Conservation (phyloP, 2,329 filamentous ascomycete genomes). For the Grosmannia huntii region DNA sequence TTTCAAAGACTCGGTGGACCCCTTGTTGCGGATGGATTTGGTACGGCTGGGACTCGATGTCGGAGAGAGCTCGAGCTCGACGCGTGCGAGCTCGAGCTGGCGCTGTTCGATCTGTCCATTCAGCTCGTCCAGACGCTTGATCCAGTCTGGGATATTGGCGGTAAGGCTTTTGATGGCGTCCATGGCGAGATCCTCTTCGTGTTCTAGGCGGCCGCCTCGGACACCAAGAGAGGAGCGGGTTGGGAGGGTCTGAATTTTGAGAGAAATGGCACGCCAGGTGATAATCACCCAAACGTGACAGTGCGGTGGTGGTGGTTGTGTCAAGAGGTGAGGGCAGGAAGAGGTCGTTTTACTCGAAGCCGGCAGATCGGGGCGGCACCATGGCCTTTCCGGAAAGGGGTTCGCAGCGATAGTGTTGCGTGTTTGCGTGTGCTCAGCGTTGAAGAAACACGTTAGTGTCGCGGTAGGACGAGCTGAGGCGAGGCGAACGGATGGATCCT, state of each 20-base stretch:
- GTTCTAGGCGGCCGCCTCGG: neutral
- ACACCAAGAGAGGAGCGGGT: neutral
- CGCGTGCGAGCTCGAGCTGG: slow-evolving; percentile 42
- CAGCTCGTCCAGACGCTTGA: slow-evolving; percentile 44
- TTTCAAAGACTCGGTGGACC: slow-evolving; percentile 16
- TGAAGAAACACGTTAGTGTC: neutral
- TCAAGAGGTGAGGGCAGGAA: neutral
- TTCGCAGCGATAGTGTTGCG: neutral
- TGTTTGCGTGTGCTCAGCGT: neutral
- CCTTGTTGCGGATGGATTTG: slow-evolving; percentile 16
- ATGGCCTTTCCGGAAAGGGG: neutral
- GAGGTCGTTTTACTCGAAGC: neutral
- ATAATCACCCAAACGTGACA: neutral
- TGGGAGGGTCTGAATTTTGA: neutral
- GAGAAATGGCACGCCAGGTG: neutral
- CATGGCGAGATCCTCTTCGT: slow-evolving; percentile 24
- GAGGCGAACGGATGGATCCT: neutral
- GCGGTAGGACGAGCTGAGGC: neutral
- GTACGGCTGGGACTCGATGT: slow-evolving; percentile 7
- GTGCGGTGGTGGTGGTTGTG: neutral
- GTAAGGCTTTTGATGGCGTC: slow-evolving; percentile 44
- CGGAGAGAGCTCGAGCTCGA: slow-evolving; percentile 18
- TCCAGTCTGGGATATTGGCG: slow-evolving; percentile 47
- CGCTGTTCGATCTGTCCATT: slow-evolving; percentile 48
- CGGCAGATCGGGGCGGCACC: neutral